Conservation (phyloP, 129 eudicot genomes). For the Escallonia herrerae region DNA sequence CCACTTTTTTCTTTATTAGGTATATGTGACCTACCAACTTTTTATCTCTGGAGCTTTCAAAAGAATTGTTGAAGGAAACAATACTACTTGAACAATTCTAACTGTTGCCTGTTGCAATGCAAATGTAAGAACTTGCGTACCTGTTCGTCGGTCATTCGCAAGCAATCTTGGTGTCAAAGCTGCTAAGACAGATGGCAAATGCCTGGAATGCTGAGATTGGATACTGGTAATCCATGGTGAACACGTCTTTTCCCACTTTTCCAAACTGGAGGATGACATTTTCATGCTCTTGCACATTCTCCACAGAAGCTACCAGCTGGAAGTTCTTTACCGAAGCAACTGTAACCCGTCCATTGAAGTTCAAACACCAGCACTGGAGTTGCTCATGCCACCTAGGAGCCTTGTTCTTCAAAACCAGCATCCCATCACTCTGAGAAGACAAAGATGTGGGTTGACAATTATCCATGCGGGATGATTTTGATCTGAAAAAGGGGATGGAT, state of each 20-base stretch:
- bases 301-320: constrained; percentile 74
- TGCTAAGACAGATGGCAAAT: constrained; percentile 90
- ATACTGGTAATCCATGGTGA: constrained; percentile 88
- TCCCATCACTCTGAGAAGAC: constrained; percentile 24
- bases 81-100: no score
- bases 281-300: constrained; percentile 43
- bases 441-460: constrained; percentile 31
- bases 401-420: constrained; percentile 69
- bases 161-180: constrained; percentile 96
- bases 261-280: constrained; percentile 86
- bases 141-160: constrained; percentile 61
- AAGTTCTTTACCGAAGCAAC: constrained; percentile 96
- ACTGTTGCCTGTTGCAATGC: no score
- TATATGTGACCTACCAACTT: no score
- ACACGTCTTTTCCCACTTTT: constrained; percentile 82
- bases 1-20: no score
- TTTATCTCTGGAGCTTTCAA: no score
- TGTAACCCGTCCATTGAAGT: constrained; percentile 89
- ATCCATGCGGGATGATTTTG: constrained; percentile 59
- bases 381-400: constrained; percentile 99
- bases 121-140: constrained; percentile 3
- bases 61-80: no score
- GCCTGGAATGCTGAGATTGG: constrained; percentile 96
- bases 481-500: constrained; percentile 73
- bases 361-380: constrained; percentile 96